Conservation (phyloP, 805 yeast genomes). For the Scheffersomyces spartinae region DNA sequence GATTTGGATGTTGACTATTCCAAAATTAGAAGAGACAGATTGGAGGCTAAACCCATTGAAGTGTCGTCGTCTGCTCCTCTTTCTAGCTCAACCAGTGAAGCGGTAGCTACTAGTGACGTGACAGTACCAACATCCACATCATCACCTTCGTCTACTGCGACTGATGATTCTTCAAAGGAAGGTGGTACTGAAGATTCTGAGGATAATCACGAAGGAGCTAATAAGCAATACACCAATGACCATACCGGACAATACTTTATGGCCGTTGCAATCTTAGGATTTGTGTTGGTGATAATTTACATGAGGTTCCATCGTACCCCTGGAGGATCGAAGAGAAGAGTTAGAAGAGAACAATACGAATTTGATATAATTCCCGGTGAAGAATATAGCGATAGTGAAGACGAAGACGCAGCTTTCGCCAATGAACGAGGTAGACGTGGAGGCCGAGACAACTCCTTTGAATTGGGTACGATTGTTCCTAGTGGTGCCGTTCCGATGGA, state of each 20-base stretch:
- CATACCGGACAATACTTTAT: constrained; percentile 54
- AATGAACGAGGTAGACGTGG: too few relatives aligned
- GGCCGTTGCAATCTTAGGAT: constrained; percentile 48
- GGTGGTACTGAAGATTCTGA: constrained; percentile 8
- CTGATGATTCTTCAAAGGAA: constrained; percentile 6
- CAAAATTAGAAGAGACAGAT: constrained; percentile 18
- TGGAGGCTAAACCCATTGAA: constrained; percentile 6
- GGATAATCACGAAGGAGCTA: constrained; percentile 24
- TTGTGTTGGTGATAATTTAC: constrained; percentile 34
- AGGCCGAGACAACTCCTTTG: too few relatives aligned
- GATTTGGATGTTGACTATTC: constrained; percentile 40
- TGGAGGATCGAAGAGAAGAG: constrained; percentile 33
- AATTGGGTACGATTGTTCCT: too few relatives aligned
- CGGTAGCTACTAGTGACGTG: constrained; percentile 5
- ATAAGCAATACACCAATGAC: constrained; percentile 21
- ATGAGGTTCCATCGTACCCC: constrained; percentile 33
- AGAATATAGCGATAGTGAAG: constrained; percentile 33
- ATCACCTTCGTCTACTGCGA: constrained; percentile 6
- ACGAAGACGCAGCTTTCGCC: constrained; percentile 10
- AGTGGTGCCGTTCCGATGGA: too few relatives aligned
- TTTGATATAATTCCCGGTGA: constrained; percentile 70
- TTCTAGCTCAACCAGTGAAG: constrained; percentile 5
- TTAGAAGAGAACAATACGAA: constrained; percentile 62
- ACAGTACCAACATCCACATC: constrained; percentile 4
- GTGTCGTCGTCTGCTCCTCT: constrained; percentile 4